Evolutionary conservation across 805 yeast genomes (phyloP), one percentile per base, ranked within the genome.

Genomic region (Clavispora asparagi): DNA sequence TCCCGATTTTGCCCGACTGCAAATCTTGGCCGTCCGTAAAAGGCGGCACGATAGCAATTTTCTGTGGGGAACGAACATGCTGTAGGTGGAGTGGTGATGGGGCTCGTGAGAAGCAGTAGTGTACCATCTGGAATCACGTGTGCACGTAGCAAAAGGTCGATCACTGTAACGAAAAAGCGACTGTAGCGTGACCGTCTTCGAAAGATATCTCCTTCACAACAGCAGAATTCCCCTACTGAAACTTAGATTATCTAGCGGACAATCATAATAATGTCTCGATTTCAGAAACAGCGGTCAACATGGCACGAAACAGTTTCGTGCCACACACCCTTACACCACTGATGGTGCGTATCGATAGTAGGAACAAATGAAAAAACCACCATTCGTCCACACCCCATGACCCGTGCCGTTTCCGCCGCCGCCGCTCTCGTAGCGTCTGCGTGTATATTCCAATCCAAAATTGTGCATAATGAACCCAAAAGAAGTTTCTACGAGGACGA

Each of bases 401-500:
- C 46, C 16, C 45, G 49, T 37, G 44, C 47, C 13, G 11, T 42
- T 29, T 38, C 42, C 12, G 33, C 42, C 29, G 45, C 36, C 41
- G 35, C 39, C 37, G 31, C 46, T 12, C 35, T 37, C 25, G 47
- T 40, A 5, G 44, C 41, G 1, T 23, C 31, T 26, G 19, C 38
- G 25, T 31, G 30, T 12, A 26, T 30, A 12, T n/a, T 41, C 27
- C n/a, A 23, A 8, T 23, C 27, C n/a, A 13, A 30, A 1, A 47
- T 47, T 42, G 44, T 50, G 32, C 44, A 44, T 25, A 46, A 46
- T 45, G 63, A 58, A 38, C 27, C 58, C 12, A 70, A 60, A 47
- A 65, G 81, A 40, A 63, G 55, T 14, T 79, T 79, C 53, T 79
- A 79, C 52, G 79, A 73, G 49, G 79, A 79, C 54, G 82, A 77